phyloP scores from a whole-genome alignment of 495 filamentous ascomycete species.

The Penicillium alfredii region DNA sequence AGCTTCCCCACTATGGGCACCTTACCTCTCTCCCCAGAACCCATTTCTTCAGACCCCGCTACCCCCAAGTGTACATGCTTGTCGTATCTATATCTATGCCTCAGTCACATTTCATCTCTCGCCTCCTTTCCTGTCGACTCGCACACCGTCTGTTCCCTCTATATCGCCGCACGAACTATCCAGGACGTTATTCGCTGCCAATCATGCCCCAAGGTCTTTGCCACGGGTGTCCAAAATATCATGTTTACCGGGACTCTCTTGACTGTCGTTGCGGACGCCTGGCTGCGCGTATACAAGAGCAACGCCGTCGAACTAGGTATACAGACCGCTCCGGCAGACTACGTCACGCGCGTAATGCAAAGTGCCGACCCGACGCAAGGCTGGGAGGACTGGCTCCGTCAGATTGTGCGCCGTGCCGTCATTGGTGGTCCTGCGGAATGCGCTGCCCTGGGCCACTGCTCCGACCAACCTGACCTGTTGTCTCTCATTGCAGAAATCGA shows the following conservation, averaged over 20 bases:
- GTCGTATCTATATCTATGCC: conserved; percentile 41
- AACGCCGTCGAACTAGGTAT: conserved; percentile 33
- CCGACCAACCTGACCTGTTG: conserved; percentile 26
- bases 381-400: conserved; percentile 38
- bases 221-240: conserved; percentile 51
- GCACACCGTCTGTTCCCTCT: conserved; percentile 50
- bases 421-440: conserved; percentile 27
- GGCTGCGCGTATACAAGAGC: conserved; percentile 35
- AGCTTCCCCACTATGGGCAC: conserved; percentile 21
- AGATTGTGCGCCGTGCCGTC: conserved; percentile 34
- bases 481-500: conserved; percentile 38
- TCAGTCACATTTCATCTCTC: conserved; percentile 40
- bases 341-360: conserved; percentile 21
- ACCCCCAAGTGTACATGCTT: conserved; percentile 36
- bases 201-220: conserved; percentile 46
- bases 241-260: conserved; percentile 63
- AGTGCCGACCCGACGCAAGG: conserved; percentile 21
- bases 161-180: conserved; percentile 50
- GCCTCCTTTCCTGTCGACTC: conserved; percentile 38
- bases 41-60: conserved; percentile 17
- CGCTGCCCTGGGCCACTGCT: conserved; percentile 17
- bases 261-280: conserved; percentile 56
- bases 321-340: conserved; percentile 31
- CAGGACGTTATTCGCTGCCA: conserved; percentile 54
- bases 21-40: conserved; percentile 22